Conservation (phyloP, 352 stramenopile species). For the Globisporangium heterothallicum region DNA sequence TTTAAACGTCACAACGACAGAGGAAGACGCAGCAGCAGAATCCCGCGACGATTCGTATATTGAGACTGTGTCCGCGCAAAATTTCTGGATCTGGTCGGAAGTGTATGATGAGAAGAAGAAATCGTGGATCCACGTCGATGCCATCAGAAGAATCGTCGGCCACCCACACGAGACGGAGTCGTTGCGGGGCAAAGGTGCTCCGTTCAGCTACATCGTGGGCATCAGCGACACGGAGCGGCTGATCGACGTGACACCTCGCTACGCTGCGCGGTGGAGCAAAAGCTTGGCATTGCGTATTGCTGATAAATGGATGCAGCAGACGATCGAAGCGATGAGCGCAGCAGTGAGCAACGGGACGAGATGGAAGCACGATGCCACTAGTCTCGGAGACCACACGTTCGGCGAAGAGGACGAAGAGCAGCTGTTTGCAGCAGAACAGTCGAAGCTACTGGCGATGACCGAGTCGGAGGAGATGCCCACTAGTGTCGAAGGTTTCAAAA, state of each 20-base stretch:
- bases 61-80: slow-evolving; percentile 5
- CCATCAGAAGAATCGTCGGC: slow-evolving; percentile 35
- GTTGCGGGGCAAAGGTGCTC: slow-evolving; percentile 35
- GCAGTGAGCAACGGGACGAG: neutral
- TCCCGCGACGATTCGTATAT: neutral
- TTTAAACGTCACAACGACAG: neutral
- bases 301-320: slow-evolving; percentile 41
- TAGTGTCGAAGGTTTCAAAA: slow-evolving; percentile 71
- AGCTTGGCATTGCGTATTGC: slow-evolving; percentile 43
- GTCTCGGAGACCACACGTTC: neutral
- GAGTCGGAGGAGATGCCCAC: slow-evolving; percentile 62
- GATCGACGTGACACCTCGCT: slow-evolving; percentile 62
- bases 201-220: slow-evolving; percentile 61
- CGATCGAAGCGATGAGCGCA: slow-evolving; percentile 38
- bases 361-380: neutral
- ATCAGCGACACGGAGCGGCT: slow-evolving; percentile 42
- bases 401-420: slow-evolving; percentile 10
- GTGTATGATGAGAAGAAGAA: slow-evolving; percentile 45
- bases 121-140: slow-evolving; percentile 62
- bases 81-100: slow-evolving; percentile 62
- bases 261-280: slow-evolving; percentile 62
- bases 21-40: slow-evolving; percentile 8
- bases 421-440: slow-evolving; percentile 28
- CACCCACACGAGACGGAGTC: slow-evolving; percentile 43
- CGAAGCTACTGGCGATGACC: slow-evolving; percentile 26